phyloP scores from a whole-genome alignment of 2,329 filamentous ascomycete species.

The Ramichloridium luteum region DNA sequence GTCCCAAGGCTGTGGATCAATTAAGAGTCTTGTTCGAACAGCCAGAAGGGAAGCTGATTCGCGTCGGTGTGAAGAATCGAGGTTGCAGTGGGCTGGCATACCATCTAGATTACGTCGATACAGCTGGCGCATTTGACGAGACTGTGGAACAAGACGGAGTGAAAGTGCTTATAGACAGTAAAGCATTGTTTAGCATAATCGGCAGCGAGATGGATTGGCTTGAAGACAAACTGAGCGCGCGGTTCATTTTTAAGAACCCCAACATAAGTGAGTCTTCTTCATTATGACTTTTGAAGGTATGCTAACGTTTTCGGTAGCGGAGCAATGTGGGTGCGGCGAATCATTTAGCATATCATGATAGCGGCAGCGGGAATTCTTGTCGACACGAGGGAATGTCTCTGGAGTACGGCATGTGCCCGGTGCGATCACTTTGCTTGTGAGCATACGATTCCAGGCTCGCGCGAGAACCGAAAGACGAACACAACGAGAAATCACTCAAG shows the following conservation, averaged over 20 bases:
- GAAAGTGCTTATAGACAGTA: conserved; percentile 90
- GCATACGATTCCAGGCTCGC: too few species aligned
- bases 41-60: conserved; percentile 83
- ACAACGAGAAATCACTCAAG: too few species aligned
- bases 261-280: conserved; percentile 73
- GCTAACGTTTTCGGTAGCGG: conserved; percentile 48
- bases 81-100: conserved; percentile 92
- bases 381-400: too few species aligned
- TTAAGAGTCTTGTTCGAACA: conserved; percentile 65
- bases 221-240: conserved; percentile 83
- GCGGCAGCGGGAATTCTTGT: too few species aligned
- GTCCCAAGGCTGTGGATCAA: conserved; percentile 66
- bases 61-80: conserved; percentile 84
- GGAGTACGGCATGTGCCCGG: too few species aligned
- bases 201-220: conserved; percentile 99
- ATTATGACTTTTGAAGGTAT: background rate
- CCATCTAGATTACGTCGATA: conserved; percentile 88
- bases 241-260: conserved; percentile 91
- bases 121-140: conserved; percentile 78
- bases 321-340: conserved; percentile 91
- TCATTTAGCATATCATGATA: conserved; percentile 59
- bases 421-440: too few species aligned
- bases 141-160: conserved; percentile 91
- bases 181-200: conserved; percentile 94
- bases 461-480: too few species aligned